Conservation (phyloP, 2,329 filamentous ascomycete species). For the Corinectria fuckeliana region DNA sequence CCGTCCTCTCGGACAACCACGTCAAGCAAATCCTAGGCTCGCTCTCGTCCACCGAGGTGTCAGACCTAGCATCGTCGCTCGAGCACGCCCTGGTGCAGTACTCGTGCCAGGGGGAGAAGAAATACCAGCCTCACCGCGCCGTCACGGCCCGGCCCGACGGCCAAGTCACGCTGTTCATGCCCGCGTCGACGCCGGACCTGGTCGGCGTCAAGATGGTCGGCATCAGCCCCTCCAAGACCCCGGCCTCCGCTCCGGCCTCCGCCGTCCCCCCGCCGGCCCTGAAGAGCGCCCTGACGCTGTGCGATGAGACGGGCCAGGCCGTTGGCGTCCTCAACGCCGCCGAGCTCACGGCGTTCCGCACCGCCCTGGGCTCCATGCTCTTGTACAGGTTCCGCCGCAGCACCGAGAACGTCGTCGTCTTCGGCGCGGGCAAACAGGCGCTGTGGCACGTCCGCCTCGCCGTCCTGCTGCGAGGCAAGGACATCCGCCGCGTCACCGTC, state of each 20-base stretch:
- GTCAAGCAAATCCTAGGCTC: slow-evolving; percentile 30
- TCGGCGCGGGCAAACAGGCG: slow-evolving; percentile 74
- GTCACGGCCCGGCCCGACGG: slow-evolving; percentile 66
- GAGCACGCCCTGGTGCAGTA: slow-evolving; percentile 48
- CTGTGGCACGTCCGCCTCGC: slow-evolving; percentile 76
- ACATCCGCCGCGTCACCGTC: slow-evolving; percentile 39
- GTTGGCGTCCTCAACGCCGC: slow-evolving; percentile 70
- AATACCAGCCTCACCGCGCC: slow-evolving; percentile 68
- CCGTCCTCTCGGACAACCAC: slow-evolving; percentile 33
- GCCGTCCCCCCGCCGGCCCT: slow-evolving; percentile 47
- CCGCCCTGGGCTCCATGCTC: slow-evolving; percentile 67
- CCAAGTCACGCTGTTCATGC: slow-evolving; percentile 71
- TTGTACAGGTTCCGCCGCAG: slow-evolving; percentile 51
- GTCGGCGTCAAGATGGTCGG: slow-evolving; percentile 69
- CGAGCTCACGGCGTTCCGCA: slow-evolving; percentile 73
- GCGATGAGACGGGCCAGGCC: slow-evolving; percentile 63
- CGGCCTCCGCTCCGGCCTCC: slow-evolving; percentile 11
- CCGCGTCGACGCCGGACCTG: slow-evolving; percentile 63
- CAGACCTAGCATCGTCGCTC: slow-evolving; percentile 23
- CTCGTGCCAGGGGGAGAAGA: slow-evolving; percentile 65
- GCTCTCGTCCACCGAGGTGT: slow-evolving; percentile 26
- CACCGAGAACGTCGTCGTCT: slow-evolving; percentile 63
- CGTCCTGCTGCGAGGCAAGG: slow-evolving; percentile 54
- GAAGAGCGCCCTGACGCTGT: slow-evolving; percentile 61
- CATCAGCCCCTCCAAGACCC: slow-evolving; percentile 35